Base-by-base conservation (phyloP, 2,329 filamentous ascomycete genomes). In the Colletotrichum sp. region DNA sequence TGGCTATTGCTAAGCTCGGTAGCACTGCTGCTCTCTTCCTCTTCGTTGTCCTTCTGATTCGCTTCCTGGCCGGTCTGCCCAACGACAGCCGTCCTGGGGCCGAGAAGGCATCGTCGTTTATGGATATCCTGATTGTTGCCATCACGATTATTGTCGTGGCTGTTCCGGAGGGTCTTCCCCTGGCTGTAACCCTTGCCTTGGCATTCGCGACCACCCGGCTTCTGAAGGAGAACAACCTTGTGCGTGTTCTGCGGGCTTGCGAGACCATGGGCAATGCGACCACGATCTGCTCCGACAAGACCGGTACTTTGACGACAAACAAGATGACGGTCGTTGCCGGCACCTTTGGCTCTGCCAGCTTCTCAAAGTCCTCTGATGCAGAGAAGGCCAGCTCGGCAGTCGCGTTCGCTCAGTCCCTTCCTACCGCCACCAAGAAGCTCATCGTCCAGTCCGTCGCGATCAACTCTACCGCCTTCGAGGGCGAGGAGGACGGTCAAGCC, bases 201-300 rank as follows among this genome's bases (percentile, higher is more conserved):
- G 93, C 92, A 24, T 94, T 94, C 80, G 93, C 93, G 12, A 94
- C 92, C 0, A 93, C 91, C 38, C 89, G 91, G 64, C 93, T 94
- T 90, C 84, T 94, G 38, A 93, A 92, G 79, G 93, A 94, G 82
- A 93, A 94, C 84, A 94, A 94, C 77, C 83, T 94, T 58, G 93
- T 94, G 18, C 91, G 92, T 75, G 87, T 93, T 61, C 87, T 94
- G 18, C 89, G 92, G 72, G 93, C 93, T 75, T 94, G 93, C 82
- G 93, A 94, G 81, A 93, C 92, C 8, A 94, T 94, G 93, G 93
- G 93, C 4, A 94, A 94, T 79, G 91, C 91, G 4, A 93, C 91
- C 2, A 94, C 93, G 0, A 93, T 96, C 65, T 96, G 94, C 84
- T 96, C 94, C 3, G 94, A 95, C 81, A 94, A 94, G 83, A 94